Conservation (phyloP, 1,284 basidiomycete genomes). For the Pseudozyma tsukubaensis region DNA sequence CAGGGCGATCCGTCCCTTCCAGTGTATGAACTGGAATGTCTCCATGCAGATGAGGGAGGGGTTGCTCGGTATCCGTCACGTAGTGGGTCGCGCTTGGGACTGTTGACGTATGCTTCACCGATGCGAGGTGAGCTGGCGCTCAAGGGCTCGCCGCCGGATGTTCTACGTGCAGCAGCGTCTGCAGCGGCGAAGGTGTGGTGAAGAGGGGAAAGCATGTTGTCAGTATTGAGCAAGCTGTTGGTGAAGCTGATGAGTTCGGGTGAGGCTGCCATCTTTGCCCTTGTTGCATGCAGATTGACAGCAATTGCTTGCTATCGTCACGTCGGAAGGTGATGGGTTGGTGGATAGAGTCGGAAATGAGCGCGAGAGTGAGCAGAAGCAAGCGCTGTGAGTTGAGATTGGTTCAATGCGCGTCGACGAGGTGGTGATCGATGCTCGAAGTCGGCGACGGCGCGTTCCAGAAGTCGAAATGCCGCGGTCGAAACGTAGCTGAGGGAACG, state of each 20-base stretch:
- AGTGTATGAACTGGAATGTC: conserved; percentile 41
- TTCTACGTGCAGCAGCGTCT: conserved; percentile 36
- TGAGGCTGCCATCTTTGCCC: conserved; percentile 45
- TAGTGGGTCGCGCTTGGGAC: conserved; percentile 56
- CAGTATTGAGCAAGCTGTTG: conserved; percentile 55
- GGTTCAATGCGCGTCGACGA: not conserved
- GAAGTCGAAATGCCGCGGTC: too few species aligned
- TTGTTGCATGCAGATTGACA: conserved; percentile 9
- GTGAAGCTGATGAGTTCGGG: conserved; percentile 51
- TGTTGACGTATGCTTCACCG: conserved; percentile 49
- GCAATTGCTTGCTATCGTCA: not conserved
- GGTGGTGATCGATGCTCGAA: not conserved
- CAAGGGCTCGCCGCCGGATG: conserved; percentile 42
- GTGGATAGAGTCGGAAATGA: not conserved
- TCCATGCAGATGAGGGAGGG: conserved; percentile 46
- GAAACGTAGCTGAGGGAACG: too few species aligned
- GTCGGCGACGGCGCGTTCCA: not conserved
- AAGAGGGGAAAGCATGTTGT: conserved; percentile 53
- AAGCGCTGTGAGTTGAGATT: too few species aligned
- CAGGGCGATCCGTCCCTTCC: conserved; percentile 60
- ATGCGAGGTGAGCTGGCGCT: conserved; percentile 55
- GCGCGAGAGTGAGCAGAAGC: not conserved
- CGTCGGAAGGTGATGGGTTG: not conserved
- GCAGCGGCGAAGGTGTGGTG: conserved; percentile 36
- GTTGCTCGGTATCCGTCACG: conserved; percentile 55